Base-by-base conservation (phyloP, 805 yeast genomes). In the Pichia heedii region DNA sequence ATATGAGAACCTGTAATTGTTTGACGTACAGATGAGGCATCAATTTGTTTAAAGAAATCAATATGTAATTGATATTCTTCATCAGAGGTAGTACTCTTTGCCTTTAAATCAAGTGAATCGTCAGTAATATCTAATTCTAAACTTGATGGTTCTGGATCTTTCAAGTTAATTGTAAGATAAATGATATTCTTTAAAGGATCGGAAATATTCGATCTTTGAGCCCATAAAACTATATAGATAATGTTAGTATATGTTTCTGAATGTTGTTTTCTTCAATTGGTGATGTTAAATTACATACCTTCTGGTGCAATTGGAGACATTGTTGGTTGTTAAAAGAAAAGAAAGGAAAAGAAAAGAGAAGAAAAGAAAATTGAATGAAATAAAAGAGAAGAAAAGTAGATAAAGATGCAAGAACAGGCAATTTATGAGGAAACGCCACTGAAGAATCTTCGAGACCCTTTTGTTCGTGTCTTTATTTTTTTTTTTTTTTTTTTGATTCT, bases 151-250 rank as follows among this genome's bases (percentile, higher is more conserved):
- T 66, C 71, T 22, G 89, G 77, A 60, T 89, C 95, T 21, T 79
- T 72, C 24, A 85, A 77, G 47, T 75, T 72, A 42, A 90, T 74
- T 0, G 95, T 88, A 45, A 90, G 63, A 61, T 73, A 83, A 19
- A 93, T 54, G 32, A 87, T 58, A 63, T 90, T 90, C 65, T 85
- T 89, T 26, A 75, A 69, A 11, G 76, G 74, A 33, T 81, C 94
- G 4, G 71, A 63, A n/a, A 71, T 81, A 58, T 72, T 79, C 43
- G 96, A 87, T 66, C 98, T 85, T 71, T 90, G 98, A 12, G 98
- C 97, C 98, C 98, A 90, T 60, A 79, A 70, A 34, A 86, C 90
- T 69, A 65, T 22, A 37, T 13, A 26, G 6, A 24, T 7, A 15
- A 2, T 18, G 43, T 43, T 46, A 43, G 45, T 45, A 45, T 29